Base-by-base conservation (phyloP, 1,284 basidiomycete species). In the Blastosporella zonata region DNA sequence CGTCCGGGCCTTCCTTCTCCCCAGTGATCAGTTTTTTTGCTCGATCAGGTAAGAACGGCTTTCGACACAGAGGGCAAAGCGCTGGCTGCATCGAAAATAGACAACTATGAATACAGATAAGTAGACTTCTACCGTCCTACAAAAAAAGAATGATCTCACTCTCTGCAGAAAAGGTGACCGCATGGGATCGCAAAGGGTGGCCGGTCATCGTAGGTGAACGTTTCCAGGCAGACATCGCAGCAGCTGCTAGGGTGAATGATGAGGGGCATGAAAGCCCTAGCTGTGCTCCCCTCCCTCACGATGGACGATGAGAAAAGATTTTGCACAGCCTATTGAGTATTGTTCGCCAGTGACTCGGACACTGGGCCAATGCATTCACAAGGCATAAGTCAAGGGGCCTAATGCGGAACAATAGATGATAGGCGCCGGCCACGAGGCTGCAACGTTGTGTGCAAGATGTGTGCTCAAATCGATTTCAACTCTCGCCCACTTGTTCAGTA, bases 191-290 rank as follows among this genome's bases (percentile, higher is more conserved):
- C 79, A 62, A 84, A 76, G n/a, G 82, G 83, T 38, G 73, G 65
- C 58, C 72, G 71, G 33, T 62, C 65, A 23, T 73, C 67, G 61
- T 74, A 77, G 37, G 70, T 66, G 61, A 82, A 85, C 18, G 70
- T 65, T 49, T 83, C 80, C 47, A 84, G 69, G 64, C 84, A 87
- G 55, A 87, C 77, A 64, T 87, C 84, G 69, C 84, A 87, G 53
- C 72, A 72, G 59, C 82, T 84, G 33, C 79, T 74, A 6, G 79
- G 71, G 62, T 84, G 79, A 35, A 84, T 70, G 50, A 83, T 70
- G 59, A 87, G 29, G 29, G 29, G 72, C 54, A 55, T 56, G 37
- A 36, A 49, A 43, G 42, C 28, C 47, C 47, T 20, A 22, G 10
- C 28, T 7, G 3, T 13, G 6, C 29, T n/a, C n/a, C n/a, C n/a